Base-by-base conservation (phyloP, 2,329 filamentous ascomycete genomes). In the Apiospora aurea region DNA sequence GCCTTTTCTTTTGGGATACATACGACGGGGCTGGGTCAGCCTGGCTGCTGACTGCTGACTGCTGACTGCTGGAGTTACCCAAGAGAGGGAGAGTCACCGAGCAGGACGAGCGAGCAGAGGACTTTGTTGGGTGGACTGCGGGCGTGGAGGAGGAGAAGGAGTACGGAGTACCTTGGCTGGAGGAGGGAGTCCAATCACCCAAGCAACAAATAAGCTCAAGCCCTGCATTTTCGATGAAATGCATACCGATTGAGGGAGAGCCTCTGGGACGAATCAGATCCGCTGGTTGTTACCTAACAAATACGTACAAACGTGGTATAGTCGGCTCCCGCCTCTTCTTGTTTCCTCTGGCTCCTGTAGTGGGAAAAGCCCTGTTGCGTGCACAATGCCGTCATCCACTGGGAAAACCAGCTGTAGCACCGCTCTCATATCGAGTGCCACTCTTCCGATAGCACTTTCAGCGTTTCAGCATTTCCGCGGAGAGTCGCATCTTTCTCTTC, bases 241-340 rank as follows among this genome's bases (percentile, higher is more conserved):
- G 53, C 53, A 61, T 61, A 21, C 53, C 38, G 53, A 34, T 61
- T 61, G 53, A 61, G 34, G 53, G 16, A 18, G 34, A n/a, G 29
- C 16, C 10, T 16, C 41, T 21, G 57, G 57, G 10, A 34, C 57
- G 34, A 64, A 64, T 38, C 34, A 64, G 57, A 64, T n/a, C 29
- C 6, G 4, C 13, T n/a, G 29, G 0, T 38, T 64, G 57, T 64
- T 64, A 64, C 57, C 57, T 64, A 64, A 64, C 21, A 24, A 41
- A 64, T 64, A 64, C 57, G 57, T 64, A 64, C 57, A 24, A 64
- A 41, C 11, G 41, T 64, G 57, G 57, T n/a, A 64, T 64, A 41
- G 57, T 41, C 57, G 34, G 21, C 18, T 14, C 34, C 34, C n/a
- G 21, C 53, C 53, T 38, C 53, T 38, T 61, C 53, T 61, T 61